Evolutionary conservation across 2,329 filamentous ascomycete species (phyloP), one percentile per base, ranked within the genome.

Genomic region (Botrytis tulipae): DNA sequence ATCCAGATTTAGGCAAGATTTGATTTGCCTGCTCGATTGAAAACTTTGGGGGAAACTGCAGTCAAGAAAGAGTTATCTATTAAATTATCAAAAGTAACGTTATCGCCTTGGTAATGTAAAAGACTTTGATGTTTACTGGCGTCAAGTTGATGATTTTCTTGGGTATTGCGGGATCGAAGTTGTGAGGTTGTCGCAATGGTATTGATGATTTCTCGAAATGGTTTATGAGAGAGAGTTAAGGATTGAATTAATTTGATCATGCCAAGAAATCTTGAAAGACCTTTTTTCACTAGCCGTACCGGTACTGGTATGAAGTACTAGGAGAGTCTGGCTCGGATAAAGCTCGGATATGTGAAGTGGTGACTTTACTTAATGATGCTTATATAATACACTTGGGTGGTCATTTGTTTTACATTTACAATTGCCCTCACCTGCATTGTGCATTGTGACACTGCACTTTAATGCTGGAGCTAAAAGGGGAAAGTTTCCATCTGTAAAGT

Each of bases 191-290:
- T 69, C 66, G 66, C 66, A 69, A 69, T 42, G 29, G 48, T 42
- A 57, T 42, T 57, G 66, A 57, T 57, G 60, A 8, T 63, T 44
- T 42, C n/a, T 29, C 29, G 16, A 20, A 14, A 20, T 62, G 35
- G 7, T 10, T 68, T 32, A 35, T 32, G 48, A 12, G 35, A 69
- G 51, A 68, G 66, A 57, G 16, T 54, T n/a, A 4, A 42, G 65
- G 42, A 68, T 68, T 42, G 48, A 22, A 68, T 68, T 42, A 57
- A 68, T 68, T 68, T 68, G 65, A 20, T 57, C 48, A 57, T 57
- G 66, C 66, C 48, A 68, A 69, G 66, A 57, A 57, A 68, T 57
- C 32, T 32, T 68, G 46, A 40, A 46, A 37, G 65, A 69, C 66
- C 54, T 69, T 57, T 68, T 57, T 32, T 18, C 35, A 20, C 66